Percentiles rank a stretch among this genome's conserved stretches.
Conservation (phyloP, 2,329 filamentous ascomycete genomes). For the Venturia effusa region DNA sequence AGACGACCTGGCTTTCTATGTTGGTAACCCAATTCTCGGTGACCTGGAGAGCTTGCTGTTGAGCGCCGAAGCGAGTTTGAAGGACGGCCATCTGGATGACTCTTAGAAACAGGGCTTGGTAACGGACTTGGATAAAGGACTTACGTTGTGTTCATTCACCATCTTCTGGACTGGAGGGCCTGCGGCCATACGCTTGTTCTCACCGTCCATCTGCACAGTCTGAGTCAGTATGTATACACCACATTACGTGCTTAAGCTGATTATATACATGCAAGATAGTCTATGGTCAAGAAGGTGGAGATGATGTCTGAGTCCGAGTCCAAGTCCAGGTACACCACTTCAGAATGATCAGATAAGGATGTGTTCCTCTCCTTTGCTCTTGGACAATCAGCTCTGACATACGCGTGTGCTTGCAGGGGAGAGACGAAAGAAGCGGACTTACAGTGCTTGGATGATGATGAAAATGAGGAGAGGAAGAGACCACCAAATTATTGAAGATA, state of each 20-base stretch:
- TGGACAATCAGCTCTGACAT: neutral
- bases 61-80: neutral
- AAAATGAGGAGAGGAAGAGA: neutral
- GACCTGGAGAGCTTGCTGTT: neutral
- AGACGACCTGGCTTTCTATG: neutral
- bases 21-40: neutral
- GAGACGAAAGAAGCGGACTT: neutral
- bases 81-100: neutral
- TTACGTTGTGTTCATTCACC: neutral
- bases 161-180: neutral
- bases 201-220: neutral
- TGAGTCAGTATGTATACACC: neutral
- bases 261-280: neutral
- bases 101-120: neutral
- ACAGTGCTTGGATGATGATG: neutral
- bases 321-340: neutral
- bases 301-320: neutral
- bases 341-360: neutral
- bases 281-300: neutral
- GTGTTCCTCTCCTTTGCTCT: neutral
- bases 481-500: neutral
- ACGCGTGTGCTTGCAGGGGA: neutral
- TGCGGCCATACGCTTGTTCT: neutral
- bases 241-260: neutral
- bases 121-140: neutral